Evolutionary conservation across 768 basidiomycete genomes (phyloP), one percentile per base, ranked within the genome.

Genomic region (Hemileccinum impolitum): DNA sequence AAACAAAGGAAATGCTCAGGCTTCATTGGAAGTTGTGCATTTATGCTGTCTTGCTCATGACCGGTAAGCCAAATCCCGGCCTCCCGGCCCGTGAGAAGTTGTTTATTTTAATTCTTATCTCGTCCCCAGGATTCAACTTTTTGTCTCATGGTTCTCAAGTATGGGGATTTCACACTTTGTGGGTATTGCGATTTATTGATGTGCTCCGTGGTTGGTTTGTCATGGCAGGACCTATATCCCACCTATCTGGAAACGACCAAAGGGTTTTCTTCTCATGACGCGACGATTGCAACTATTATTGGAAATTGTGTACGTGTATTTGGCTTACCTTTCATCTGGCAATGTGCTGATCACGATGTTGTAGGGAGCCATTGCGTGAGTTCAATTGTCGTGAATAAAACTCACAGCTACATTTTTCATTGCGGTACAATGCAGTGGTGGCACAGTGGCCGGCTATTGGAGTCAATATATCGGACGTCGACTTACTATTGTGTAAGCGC

Each of bases 31-130:
- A 82, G 12, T 63, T 88, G 30, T 91, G 87, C 62, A 81, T 94
- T 43, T 94, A 94, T 59, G 87, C 87, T 1, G 77, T 94, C 17
- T 69, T 92, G 41, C 76, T 94, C 47, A 90, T 93, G 87, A 82
- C 84, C 2, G 73, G 72, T 72, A 34, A 41, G 62, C 57, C 11
- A 3, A 7, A 23, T 12, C 14, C 12, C 13, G 30, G 25, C 30
- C 36, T 45, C 13, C 25, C 13, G 23, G 15, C 2, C 6, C 34
- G 25, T 37, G 53, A 1, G 38, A 52, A 9, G 14, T 14, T 18
- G 32, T 13, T 57, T 21, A 45, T 38, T 10, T 32, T 19, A 6
- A 11, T 15, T 17, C 6, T 28, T 21, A 18, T 35, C 11, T 21
- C 12, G 4, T 23, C 31, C n/a, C 2, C 34, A 82, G 82, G 82